A percentile compares a stretch with the other conserved stretches of the same genome.
These are phyloP conservation scores for Aspergillus saccharolyticus DNA, from an alignment of 495 filamentous ascomycete genomes.

Conservation along the genomic window DNA sequence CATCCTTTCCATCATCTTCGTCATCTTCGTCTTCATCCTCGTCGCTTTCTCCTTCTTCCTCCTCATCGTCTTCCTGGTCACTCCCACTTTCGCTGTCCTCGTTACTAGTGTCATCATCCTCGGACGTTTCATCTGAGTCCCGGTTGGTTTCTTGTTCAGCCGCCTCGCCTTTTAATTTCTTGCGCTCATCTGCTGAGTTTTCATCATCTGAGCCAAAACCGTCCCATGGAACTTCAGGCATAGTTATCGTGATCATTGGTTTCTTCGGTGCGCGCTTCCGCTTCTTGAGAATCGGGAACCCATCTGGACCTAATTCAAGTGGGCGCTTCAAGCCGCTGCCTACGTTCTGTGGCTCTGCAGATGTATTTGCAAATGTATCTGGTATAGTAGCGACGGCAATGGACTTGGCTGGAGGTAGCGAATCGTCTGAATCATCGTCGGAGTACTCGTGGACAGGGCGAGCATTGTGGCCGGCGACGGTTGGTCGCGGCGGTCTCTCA, in stretches of 20 bases:
- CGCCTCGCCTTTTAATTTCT: slow-evolving; percentile 14
- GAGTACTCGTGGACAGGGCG: slow-evolving; percentile 21
- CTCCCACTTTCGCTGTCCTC: slow-evolving; percentile 11
- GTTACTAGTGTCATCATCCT: slow-evolving; percentile 17
- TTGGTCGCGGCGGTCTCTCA: background rate
- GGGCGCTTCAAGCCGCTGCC: slow-evolving; percentile 87
- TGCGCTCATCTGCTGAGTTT: slow-evolving; percentile 35
- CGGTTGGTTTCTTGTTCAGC: slow-evolving; percentile 10
- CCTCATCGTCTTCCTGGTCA: slow-evolving; percentile 19
- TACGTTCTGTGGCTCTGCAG: slow-evolving; percentile 28
- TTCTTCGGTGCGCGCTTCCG: slow-evolving; percentile 39
- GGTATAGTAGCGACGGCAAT: slow-evolving; percentile 8
- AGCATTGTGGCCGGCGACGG: slow-evolving; percentile 6
- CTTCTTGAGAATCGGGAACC: slow-evolving; percentile 76
- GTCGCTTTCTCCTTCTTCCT: too few relatives aligned
- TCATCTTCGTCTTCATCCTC: slow-evolving; percentile 22
- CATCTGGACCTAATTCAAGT: slow-evolving; percentile 69
- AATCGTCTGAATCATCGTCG: slow-evolving; percentile 37
- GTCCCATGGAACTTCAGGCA: slow-evolving; percentile 53
- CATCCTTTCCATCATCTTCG: slow-evolving; percentile 18
- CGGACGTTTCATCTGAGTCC: slow-evolving; percentile 16
- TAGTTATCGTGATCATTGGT: slow-evolving; percentile 24
- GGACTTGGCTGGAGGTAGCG: slow-evolving; percentile 25
- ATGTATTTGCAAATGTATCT: slow-evolving; percentile 9
- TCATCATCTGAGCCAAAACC: slow-evolving; percentile 52